phyloP scores from a whole-genome alignment of 371 early-diverging fungal genomes.

The Blakeslea trispora region DNA sequence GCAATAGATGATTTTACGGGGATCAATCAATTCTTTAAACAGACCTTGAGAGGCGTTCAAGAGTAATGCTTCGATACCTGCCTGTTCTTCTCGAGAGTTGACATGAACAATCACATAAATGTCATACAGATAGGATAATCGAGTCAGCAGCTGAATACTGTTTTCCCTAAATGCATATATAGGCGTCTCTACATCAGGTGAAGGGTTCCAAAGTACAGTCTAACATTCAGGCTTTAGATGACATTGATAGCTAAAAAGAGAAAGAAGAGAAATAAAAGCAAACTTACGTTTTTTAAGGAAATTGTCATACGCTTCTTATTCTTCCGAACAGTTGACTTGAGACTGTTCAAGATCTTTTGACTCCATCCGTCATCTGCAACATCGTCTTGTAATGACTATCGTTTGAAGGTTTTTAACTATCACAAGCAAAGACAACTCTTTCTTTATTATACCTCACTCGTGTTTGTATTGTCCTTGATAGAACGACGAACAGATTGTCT shows the following conservation, averaged over 20 bases:
- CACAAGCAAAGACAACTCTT: too few species aligned
- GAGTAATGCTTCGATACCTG: conserved; percentile 32
- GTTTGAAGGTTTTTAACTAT: not conserved
- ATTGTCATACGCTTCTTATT: conserved; percentile 43
- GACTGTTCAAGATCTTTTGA: conserved; percentile 16
- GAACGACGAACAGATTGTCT: conserved; percentile 20
- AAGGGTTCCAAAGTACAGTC: conserved; percentile 57
- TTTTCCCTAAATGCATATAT: conserved; percentile 51
- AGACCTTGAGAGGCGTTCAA: conserved; percentile 18
- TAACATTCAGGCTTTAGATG: too few species aligned
- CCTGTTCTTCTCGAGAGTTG: conserved; percentile 40
- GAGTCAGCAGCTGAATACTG: conserved; percentile 26
- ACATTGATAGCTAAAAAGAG: too few species aligned
- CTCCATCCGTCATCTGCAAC: conserved; percentile 15
- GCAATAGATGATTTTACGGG: conserved; percentile 39
- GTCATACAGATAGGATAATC: conserved; percentile 37
- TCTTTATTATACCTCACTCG: not conserved
- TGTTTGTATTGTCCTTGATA: not conserved
- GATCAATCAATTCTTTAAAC: conserved; percentile 23
- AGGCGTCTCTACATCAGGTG: conserved; percentile 47
- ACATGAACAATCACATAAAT: conserved; percentile 47
- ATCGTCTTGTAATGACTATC: not conserved
- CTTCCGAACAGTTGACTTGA: conserved; percentile 24
- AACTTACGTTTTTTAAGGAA: conserved; percentile 49
- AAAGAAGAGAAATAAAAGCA: not conserved